Percentiles rank a stretch among this genome's conserved stretches.
These are phyloP conservation scores for Puccinia novopanici DNA, from an alignment of 1,284 basidiomycete genomes.

Conservation along the genomic window DNA sequence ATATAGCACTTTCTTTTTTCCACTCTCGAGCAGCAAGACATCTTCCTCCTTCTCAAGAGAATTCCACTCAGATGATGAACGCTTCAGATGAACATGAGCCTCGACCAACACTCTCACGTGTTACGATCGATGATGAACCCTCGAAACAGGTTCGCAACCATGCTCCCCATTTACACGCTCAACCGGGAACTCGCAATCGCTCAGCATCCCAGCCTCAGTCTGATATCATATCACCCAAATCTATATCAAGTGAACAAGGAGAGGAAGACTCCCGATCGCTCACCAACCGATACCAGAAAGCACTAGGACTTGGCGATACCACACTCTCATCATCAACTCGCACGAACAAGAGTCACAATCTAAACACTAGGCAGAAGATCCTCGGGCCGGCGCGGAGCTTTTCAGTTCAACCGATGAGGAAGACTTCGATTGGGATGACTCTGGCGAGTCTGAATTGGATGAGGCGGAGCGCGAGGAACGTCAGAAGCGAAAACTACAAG, in stretches of 20 bases:
- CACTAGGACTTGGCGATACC: not conserved
- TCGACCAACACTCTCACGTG: constrained; percentile 3
- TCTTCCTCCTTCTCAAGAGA: not conserved
- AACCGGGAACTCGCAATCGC: not conserved
- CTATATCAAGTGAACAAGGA: not conserved
- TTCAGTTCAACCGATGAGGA: constrained; percentile 29
- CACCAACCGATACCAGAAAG: constrained; percentile 27
- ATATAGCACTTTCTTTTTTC: not conserved
- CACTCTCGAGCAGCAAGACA: not conserved
- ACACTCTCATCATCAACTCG: constrained; percentile 17
- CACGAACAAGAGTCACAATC: not conserved
- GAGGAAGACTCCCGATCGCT: constrained; percentile 28
- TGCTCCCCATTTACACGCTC: not conserved
- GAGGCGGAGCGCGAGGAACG: constrained; percentile 30
- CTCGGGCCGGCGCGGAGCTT: constrained; percentile 16
- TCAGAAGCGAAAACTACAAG: constrained; percentile 12
- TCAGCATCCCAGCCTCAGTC: not conserved
- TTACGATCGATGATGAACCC: constrained; percentile 22
- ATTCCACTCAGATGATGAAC: not conserved
- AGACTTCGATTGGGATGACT: constrained; percentile 44
- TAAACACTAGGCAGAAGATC: constrained; percentile 16
- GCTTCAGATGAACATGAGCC: not conserved
- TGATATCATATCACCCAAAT: constrained; percentile 6
- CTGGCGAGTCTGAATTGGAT: constrained; percentile 43
- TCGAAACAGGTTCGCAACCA: not conserved